Base-by-base conservation (phyloP, 176 grass and related monocot species). In the Triticum monococcum region DNA sequence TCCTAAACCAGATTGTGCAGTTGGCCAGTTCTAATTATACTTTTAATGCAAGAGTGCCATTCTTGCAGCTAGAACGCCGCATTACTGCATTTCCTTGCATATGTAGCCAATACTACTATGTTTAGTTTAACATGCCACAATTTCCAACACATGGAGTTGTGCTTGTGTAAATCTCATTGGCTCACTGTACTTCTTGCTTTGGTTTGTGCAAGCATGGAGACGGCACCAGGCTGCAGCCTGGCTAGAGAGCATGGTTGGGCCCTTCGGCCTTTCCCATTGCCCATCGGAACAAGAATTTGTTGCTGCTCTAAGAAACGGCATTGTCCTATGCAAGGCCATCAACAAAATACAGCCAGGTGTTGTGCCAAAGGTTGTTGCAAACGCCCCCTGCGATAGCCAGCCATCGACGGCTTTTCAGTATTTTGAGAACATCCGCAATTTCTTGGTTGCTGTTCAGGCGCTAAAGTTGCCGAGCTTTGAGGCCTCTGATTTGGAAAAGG, bases 341-440 rank as follows among this genome's bases (percentile, higher is more conserved):
- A 98, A 98, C 84, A 95, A 87, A 88, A 81, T 98, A 84, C 88
- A 88, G 45, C 96, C 86, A 0, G 93, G 89, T 56, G 81, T 80
- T 35, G 86, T 98, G 80, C 73, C 86, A 2, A 98, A 94, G 90
- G 88, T 98, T 72, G 66, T 89, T 33, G 66, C 83, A 75, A 86
- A 54, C 74, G 86, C 88, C 26, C 37, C 89, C 33, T 89, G 84
- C 13, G 83, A 93, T 81, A 93, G 83, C 91, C 96, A 98, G 65
- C 85, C 89, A 8, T 89, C 79, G 37, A 87, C 91, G 0, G 96
- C 96, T 70, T 98, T 93, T 83, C 93, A 98, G 80, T 91, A 93
- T 72, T 98, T 98, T 25, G 96, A 98, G 79, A 98, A 98, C 84
- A 88, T 98, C 67, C 89, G 96, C 52, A 98, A 98, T 68, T 95